These are phyloP conservation scores for Phytomonas sp. DNA, from an alignment of 208 protist species.

Conservation along the genomic window DNA sequence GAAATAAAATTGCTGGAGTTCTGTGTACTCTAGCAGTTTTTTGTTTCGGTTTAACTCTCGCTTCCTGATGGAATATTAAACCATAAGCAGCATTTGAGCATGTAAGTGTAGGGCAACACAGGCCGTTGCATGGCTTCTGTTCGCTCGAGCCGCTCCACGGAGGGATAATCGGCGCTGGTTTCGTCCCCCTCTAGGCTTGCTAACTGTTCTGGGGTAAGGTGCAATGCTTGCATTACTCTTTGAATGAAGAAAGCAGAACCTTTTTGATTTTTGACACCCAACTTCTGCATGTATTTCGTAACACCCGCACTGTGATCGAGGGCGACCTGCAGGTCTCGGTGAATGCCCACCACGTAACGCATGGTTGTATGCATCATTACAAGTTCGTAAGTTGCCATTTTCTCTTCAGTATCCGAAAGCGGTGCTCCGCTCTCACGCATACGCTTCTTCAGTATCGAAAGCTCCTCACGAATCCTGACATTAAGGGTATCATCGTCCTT, in stretches of 20 bases:
- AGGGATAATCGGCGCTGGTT: not conserved
- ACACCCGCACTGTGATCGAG: slow-evolving; percentile 29
- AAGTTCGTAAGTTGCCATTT: slow-evolving; percentile 74
- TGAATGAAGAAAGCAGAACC: slow-evolving; percentile 31
- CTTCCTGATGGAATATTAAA: slow-evolving; percentile 23
- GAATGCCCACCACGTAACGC: slow-evolving; percentile 81
- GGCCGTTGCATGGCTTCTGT: slow-evolving; percentile 27
- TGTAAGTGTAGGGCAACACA: slow-evolving; percentile 85
- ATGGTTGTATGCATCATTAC: slow-evolving; percentile 51
- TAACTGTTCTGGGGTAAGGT: slow-evolving; percentile 19
- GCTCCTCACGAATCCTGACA: slow-evolving; percentile 23
- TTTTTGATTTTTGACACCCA: not conserved
- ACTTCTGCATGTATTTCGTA: slow-evolving; percentile 9
- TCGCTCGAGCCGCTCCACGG: slow-evolving; percentile 26
- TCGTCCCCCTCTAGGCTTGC: not conserved
- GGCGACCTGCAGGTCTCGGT: slow-evolving; percentile 54
- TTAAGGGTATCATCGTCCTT: not conserved
- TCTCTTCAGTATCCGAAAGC: slow-evolving; percentile 31
- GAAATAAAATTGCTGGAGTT: not conserved
- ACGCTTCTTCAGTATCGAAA: slow-evolving; percentile 38
- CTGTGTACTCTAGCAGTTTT: not conserved
- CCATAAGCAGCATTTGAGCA: slow-evolving; percentile 87
- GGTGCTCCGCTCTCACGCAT: slow-evolving; percentile 35
- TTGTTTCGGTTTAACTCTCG: not conserved
- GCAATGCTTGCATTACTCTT: slow-evolving; percentile 37